Base-by-base conservation (phyloP, 148 eudicot species). In the Nepenthes gracilis region DNA sequence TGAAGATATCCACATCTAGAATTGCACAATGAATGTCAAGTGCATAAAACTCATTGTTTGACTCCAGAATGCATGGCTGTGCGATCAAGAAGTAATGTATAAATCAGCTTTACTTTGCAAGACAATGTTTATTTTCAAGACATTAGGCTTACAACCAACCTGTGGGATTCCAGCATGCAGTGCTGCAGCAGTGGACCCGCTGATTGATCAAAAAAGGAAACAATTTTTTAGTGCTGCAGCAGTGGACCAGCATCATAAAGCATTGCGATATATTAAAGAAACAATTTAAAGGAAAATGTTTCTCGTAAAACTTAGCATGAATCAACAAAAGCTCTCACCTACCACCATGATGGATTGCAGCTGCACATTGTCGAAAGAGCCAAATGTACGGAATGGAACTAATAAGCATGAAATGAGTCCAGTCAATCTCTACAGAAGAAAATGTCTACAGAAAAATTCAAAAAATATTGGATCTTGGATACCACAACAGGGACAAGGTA, bases 151-250 rank as follows among this genome's bases (percentile, higher is more conserved):
- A 43, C 66, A 58, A 57, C 55, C 37, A 65, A 84, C 90, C 84
- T 92, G 98, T 47, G 99, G 92, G 63, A 81, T 74, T 70, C 99
- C 99, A n/a, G 90, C 91, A 43, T 66, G 83, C 47, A 93, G 67
- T 52, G 99, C 96, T 9, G 91, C 99, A 54, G 99, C 99, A 56
- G 97, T 86, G 43, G 99, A 80, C 56, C 99, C 99, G 78, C 99
- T 84, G 72, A 62, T 35, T 38, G 47, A 51, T 58, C 63, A 63
- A 10, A 23, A 23, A 23, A 23, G 23, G 23, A 23, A 23, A 23
- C 23, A 23, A 23, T 23, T 23, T 23, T 23, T 23, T 23, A 93
- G 67, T 52, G 99, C 96, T 9, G 91, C 99, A 57, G 99, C 99
- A 56, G 97, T 86, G 43, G 99, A 80, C 56, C 99, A 96, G 78